phyloP scores from a whole-genome alignment of 2,329 filamentous ascomycete genomes.

The Fusarium sp. region DNA sequence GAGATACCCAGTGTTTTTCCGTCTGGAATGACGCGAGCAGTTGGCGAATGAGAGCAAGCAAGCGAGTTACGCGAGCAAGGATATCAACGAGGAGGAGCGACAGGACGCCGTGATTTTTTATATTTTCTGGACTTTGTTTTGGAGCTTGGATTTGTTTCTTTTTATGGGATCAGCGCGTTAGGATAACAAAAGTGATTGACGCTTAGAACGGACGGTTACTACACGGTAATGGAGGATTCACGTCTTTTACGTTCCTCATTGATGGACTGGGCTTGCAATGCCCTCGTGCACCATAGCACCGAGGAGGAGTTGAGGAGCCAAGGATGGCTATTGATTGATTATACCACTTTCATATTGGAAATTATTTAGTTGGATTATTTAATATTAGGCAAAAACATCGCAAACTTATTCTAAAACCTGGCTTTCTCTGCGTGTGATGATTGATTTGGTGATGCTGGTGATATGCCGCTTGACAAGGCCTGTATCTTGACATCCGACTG shows the following conservation, averaged over 20 bases:
- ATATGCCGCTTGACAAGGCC: not conserved
- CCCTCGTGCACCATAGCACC: constrained; percentile 33
- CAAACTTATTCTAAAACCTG: constrained; percentile 33
- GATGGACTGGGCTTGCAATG: constrained; percentile 34
- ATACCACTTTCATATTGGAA: constrained; percentile 40
- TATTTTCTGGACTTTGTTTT: constrained; percentile 23
- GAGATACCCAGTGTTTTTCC: constrained; percentile 55
- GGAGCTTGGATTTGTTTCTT: constrained; percentile 36
- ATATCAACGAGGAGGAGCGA: constrained; percentile 30
- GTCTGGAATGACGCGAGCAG: constrained; percentile 49
- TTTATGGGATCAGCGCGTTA: constrained; percentile 36
- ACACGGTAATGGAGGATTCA: constrained; percentile 49
- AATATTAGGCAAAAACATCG: constrained; percentile 44
- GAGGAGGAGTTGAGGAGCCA: constrained; percentile 41
- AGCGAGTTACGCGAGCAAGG: constrained; percentile 26
- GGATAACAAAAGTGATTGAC: constrained; percentile 50
- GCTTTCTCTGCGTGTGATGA: not conserved
- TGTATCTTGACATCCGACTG: not conserved
- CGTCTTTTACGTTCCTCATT: constrained; percentile 41
- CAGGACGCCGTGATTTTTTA: constrained; percentile 33
- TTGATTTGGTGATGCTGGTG: not conserved
- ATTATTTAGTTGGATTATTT: constrained; percentile 33
- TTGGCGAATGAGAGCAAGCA: constrained; percentile 41
- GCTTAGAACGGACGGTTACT: constrained; percentile 49
- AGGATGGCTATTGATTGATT: constrained; percentile 23